Evolutionary conservation across 2,329 filamentous ascomycete species (phyloP).

Genomic region (Dothistroma pini): DNA sequence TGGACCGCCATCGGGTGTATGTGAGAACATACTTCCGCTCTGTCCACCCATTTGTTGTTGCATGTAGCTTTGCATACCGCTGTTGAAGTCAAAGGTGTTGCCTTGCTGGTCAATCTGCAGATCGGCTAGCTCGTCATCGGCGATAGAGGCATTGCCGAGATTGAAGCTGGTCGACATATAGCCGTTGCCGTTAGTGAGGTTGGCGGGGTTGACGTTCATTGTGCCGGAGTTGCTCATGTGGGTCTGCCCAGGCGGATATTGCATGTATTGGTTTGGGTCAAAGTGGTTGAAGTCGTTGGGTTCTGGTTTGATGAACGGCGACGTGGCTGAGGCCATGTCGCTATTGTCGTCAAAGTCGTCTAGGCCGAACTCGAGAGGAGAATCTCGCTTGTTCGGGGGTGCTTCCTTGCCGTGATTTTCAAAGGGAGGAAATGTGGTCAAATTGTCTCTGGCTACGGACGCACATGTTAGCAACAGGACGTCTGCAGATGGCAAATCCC

Average conservation of each 20-base stretch:
- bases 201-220: conserved; percentile 75
- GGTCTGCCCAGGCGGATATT: conserved; percentile 26
- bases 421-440: conserved; percentile 36
- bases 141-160: conserved; percentile 72
- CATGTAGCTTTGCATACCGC: conserved; percentile 48
- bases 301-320: conserved; percentile 63
- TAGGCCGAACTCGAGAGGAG: conserved; percentile 34
- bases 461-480: conserved; percentile 17
- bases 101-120: conserved; percentile 45
- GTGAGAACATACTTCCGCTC: conserved; percentile 74
- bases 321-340: conserved; percentile 54
- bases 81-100: conserved; percentile 39
- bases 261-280: conserved; percentile 42
- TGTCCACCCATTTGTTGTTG: conserved; percentile 55
- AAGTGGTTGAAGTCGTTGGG: conserved; percentile 60
- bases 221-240: conserved; percentile 38
- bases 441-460: conserved; percentile 21
- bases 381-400: conserved; percentile 32
- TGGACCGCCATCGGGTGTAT: conserved; percentile 85
- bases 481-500: conserved; percentile 2
- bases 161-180: conserved; percentile 62
- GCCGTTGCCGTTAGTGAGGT: conserved; percentile 63
- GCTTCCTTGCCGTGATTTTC: conserved; percentile 27
- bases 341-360: conserved; percentile 28
- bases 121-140: conserved; percentile 85